Base-by-base conservation (phyloP, 139 green algal genomes). In the Volvox reticuliferus region DNA sequence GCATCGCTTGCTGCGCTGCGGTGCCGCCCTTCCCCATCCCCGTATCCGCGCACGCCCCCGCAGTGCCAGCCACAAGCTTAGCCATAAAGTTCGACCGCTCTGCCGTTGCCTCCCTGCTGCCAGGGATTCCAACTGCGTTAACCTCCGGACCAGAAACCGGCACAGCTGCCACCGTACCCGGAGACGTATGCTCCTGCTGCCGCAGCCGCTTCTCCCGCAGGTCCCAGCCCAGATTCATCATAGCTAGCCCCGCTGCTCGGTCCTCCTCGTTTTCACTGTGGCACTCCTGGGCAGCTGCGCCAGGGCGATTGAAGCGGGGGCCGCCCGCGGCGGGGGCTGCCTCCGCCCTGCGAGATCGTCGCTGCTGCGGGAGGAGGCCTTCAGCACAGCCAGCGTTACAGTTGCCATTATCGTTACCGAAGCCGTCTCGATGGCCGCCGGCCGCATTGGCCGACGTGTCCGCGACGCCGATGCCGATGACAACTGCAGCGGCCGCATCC, bases 171-270 rank as follows among this genome's bases (percentile, higher is more conserved):
- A 32, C 26, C 71, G 71, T 18, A n/a, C 26, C 71, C 71, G 71
- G 26, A 9, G 28, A 30, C 18, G 71, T 30, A 14, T 2, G 26
- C 22, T 30, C 32, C 71, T 30, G 28, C 71, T 20, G 21, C 79
- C 1, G 18, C 79, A 20, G 79, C 79, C 37, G 79, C 79, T 36
- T 44, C 37, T 36, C 18, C 37, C 37, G 37, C 20, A 22, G 37
- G 20, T 67, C 79, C 24, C 79, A 18, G 18, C 78, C 37, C 35
- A 84, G 78, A 32, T 44, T 44, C 28, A 86, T 86, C 80, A 86
- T 86, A 30, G 80, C 80, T 44, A 86, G 80, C 0, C 50, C 81
- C 81, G 55, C 55, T 32, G 28, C 81, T 14, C 81, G 28, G 81
- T 69, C 81, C 61, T 75, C 81, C 32, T 87, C 81, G 12, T 76